A percentile compares a stretch with the other conserved stretches of the same genome.
These are phyloP conservation scores for Chytriomyces sp. DNA, from an alignment of 192 early-diverging fungal species.

Conservation along the genomic window DNA sequence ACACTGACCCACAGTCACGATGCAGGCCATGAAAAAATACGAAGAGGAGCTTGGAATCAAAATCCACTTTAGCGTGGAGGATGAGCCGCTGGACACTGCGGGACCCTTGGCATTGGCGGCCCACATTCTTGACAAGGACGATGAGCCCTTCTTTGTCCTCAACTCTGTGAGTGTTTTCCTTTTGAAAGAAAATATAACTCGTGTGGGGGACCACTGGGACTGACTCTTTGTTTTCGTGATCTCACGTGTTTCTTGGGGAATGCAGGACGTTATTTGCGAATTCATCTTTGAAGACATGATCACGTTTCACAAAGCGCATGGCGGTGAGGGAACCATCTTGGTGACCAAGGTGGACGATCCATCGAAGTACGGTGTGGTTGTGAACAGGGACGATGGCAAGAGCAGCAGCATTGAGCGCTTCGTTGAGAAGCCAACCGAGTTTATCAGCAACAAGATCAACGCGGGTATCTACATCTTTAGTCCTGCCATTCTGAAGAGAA, in stretches of 20 bases:
- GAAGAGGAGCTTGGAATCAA: constrained; percentile 73
- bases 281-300: constrained; percentile 90
- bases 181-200: too few species aligned
- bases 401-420: constrained; percentile 86
- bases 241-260: neutral
- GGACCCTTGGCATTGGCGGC: constrained; percentile 61
- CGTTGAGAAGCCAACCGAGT: constrained; percentile 96
- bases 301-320: constrained; percentile 88
- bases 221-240: too few species aligned
- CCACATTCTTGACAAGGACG: constrained; percentile 64
- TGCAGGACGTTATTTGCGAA: constrained; percentile 84
- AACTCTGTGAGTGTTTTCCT: constrained; percentile 66
- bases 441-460: constrained; percentile 97
- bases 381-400: constrained; percentile 67
- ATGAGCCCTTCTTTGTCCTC: constrained; percentile 96
- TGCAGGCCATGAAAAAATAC: constrained; percentile 82
- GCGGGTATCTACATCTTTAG: constrained; percentile 99
- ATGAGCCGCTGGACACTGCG: constrained; percentile 63
- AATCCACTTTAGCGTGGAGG: constrained; percentile 62
- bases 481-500: constrained; percentile 87
- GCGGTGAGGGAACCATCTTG: constrained; percentile 94
- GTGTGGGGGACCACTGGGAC: neutral
- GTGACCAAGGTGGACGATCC: constrained; percentile 97
- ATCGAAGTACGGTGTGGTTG: constrained; percentile 98
- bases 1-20: too few species aligned